Evolutionary conservation across 176 grass and related monocot species (phyloP), one percentile per base, ranked within the genome.

Genomic region (Lolium rigidum): DNA sequence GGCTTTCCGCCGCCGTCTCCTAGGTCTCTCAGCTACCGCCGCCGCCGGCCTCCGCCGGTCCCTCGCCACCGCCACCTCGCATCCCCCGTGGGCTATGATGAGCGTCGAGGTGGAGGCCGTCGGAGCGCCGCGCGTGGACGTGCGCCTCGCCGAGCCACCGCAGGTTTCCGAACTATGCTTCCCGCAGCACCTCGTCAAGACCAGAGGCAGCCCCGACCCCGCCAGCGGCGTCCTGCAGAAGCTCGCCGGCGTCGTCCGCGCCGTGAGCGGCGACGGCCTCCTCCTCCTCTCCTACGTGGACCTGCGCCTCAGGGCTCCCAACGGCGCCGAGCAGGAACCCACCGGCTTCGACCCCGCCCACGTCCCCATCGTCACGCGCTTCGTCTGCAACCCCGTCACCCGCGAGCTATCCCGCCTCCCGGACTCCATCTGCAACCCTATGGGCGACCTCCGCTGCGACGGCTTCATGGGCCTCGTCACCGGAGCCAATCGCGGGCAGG

Each of bases 401-500:
- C 38, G 80, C 72, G 20, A 88, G 86, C 48, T 82, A 3, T 58
- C 66, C 79, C 79, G 70, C 80, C 70, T 88, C 71, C 86, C 79
- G 7, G 86, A 83, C 10, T 73, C 41, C 86, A 77, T 77, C 61
- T 80, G 65, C 48, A 50, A 47, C 70, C 63, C 21, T 25, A 22
- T 5, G 18, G 80, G 25, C 69, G 51, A 24, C 31, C 0, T 4
- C 15, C 9, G 20, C 28, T 51, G 24, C 28, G 31, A 10, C 79
- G 0, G 35, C 17, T 3, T 11, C 21, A 0, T 58, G 2, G 57
- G 85, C 56, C 20, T 80, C 85, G 55, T 86, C 25, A 64, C 68
- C 68, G 18, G 21, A 12, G 39, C 68, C 68, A 17, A 71, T 2
- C 38, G 38, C 18, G 39, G 68, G 37, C 68, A 46, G 38, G 68